A percentile compares a stretch with the other conserved stretches of the same genome.
phyloP scores from a whole-genome alignment of 2,329 filamentous ascomycete species.

The Fonsecaea nubica region DNA sequence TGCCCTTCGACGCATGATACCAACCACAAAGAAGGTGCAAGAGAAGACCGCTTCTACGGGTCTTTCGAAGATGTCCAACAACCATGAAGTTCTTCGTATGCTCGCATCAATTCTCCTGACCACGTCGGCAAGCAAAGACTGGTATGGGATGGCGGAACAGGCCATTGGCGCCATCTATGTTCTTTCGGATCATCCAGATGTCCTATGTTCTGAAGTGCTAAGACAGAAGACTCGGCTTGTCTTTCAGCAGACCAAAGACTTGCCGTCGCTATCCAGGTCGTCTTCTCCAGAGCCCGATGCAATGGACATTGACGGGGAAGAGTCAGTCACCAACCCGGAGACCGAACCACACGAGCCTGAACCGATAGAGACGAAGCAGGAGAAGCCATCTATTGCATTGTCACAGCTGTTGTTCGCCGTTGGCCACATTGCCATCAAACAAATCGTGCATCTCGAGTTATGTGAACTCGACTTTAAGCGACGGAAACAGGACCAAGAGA shows the following conservation, averaged over 20 bases:
- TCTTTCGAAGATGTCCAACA: constrained; percentile 81
- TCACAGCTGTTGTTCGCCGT: constrained; percentile 95
- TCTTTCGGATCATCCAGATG: constrained; percentile 91
- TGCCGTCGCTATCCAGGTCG: constrained; percentile 47
- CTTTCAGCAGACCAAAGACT: constrained; percentile 64
- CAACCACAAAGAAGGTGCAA: constrained; percentile 78
- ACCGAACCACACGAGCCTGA: constrained; percentile 41
- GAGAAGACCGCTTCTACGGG: constrained; percentile 61
- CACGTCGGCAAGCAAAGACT: constrained; percentile 88
- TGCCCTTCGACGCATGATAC: constrained; percentile 87
- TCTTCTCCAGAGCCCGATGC: constrained; percentile 42
- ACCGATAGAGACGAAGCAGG: constrained; percentile 51
- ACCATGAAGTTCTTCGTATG: constrained; percentile 83
- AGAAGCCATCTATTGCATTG: constrained; percentile 75
- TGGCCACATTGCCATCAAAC: constrained; percentile 96
- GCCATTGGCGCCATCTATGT: constrained; percentile 95
- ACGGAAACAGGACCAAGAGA: constrained; percentile 87
- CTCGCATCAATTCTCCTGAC: constrained; percentile 86
- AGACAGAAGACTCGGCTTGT: constrained; percentile 84
- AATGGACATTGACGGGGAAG: constrained; percentile 43
- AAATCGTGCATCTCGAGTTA: constrained; percentile 97
- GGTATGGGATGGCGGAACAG: constrained; percentile 93
- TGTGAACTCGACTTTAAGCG: constrained; percentile 98
- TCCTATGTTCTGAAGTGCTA: constrained; percentile 88
- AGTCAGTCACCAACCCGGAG: constrained; percentile 23